Evolutionary conservation across 148 eudicot species (phyloP).

Genomic region (Nepenthes gracilis): DNA sequence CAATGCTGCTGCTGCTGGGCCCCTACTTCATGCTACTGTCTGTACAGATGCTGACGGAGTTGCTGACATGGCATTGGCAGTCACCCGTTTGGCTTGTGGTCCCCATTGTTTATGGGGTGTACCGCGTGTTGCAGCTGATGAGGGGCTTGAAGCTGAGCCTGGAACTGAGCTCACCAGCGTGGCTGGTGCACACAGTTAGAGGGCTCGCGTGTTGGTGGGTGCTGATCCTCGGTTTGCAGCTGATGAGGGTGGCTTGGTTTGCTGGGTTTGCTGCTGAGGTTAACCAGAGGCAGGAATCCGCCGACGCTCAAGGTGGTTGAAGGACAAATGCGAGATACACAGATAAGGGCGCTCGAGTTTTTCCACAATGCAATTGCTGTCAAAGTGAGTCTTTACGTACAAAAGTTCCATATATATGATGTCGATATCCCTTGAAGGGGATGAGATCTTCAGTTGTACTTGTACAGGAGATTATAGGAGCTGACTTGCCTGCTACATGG

Average conservation of each 20-base stretch:
- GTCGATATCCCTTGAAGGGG: too few relatives aligned
- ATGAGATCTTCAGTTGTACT: too few relatives aligned
- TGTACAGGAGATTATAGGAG: too few relatives aligned
- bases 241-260: conserved; percentile 99
- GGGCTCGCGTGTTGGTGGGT: conserved; percentile 98
- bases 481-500: too few relatives aligned
- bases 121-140: conserved; percentile 91
- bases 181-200: conserved; percentile 65
- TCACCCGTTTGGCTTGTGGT: conserved; percentile 97
- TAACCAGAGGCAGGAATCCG: conserved; percentile 17
- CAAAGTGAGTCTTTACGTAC: too few relatives aligned
- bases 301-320: conserved; percentile 11
- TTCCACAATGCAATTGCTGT: too few relatives aligned
- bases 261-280: conserved; percentile 67
- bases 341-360: too few relatives aligned
- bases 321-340: not conserved
- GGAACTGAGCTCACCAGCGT: conserved; percentile 64
- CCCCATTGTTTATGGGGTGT: conserved; percentile 76
- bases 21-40: conserved; percentile 81
- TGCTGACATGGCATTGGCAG: conserved; percentile 92
- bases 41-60: conserved; percentile 77
- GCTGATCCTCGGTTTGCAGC: conserved; percentile 81
- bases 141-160: conserved; percentile 87
- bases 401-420: too few relatives aligned
- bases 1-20: conserved; percentile 61